Percentiles rank a stretch among this genome's conserved stretches.
Conservation (phyloP, 768 basidiomycete species). For the Xerocomellus intermedius region DNA sequence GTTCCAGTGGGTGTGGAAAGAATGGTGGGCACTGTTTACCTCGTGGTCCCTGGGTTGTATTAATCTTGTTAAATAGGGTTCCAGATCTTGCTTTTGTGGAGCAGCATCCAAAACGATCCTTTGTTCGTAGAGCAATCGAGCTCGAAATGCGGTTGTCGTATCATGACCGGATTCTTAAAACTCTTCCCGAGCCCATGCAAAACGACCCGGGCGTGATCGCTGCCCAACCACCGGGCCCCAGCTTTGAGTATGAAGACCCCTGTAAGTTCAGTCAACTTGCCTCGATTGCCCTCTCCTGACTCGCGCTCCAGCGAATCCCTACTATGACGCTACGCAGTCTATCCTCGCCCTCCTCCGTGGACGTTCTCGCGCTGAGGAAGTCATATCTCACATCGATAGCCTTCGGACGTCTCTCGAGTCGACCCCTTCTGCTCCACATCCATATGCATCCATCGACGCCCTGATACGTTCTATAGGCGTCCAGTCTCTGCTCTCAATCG, state of each 20-base stretch:
- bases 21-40: slow-evolving; percentile 63
- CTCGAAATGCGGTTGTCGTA: slow-evolving; percentile 91
- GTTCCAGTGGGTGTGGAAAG: slow-evolving; percentile 99
- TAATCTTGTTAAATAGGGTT: slow-evolving; percentile 52
- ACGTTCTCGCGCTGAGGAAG: slow-evolving; percentile 76
- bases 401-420: slow-evolving; percentile 62
- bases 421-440: slow-evolving; percentile 53
- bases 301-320: slow-evolving; percentile 56
- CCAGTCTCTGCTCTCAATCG: slow-evolving; percentile 88
- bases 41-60: background rate
- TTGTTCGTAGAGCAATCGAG: slow-evolving; percentile 84
- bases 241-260: slow-evolving; percentile 81
- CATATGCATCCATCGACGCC: slow-evolving; percentile 57
- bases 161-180: slow-evolving; percentile 87
- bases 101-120: slow-evolving; percentile 84
- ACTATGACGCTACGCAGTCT: slow-evolving; percentile 77
- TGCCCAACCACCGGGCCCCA: slow-evolving; percentile 71
- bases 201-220: slow-evolving; percentile 60
- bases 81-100: slow-evolving; percentile 72
- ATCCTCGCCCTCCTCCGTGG: slow-evolving; percentile 81
- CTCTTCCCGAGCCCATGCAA: slow-evolving; percentile 82
- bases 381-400: slow-evolving; percentile 69
- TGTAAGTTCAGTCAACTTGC: slow-evolving; percentile 40
- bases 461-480: slow-evolving; percentile 75
- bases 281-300: background rate